Evolutionary conservation across 2,329 filamentous ascomycete genomes (phyloP), one percentile per base, ranked within the genome.

Genomic region (Mariannaea elegans): DNA sequence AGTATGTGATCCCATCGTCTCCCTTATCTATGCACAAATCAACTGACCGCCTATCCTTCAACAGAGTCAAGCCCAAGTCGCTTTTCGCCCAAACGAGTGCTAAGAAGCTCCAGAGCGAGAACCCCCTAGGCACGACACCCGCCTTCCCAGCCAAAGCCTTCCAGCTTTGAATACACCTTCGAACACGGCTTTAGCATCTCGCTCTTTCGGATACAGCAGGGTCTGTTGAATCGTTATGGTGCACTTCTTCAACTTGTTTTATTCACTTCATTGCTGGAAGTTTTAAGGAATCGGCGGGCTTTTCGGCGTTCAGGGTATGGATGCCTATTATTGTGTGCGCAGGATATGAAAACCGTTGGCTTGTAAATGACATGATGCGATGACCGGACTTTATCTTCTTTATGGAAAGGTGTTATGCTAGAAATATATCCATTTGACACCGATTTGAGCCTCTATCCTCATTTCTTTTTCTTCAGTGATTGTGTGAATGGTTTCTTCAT

Each of bases 41-140:
- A 9, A 6, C 24, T 27, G 24, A 6, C 24, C 9, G 24, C 24
- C 18, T 6, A 4, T 7, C 19, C 21, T 24, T 45, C 23, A 44
- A 39, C 69, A 89, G 87, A 71, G 82, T 81, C 73, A 90, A 89
- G 80, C 87, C 87, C 59, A 88, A 87, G 76, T 90, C 87, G 3
- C 83, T 90, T 68, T 90, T 90, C 73, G 87, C 87, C 59, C 86
- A 87, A 73, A 82, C 86, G 45, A 88, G 86, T 48, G 80, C 80
- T 78, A 89, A 88, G 83, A 88, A 85, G 73, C 79, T 87, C 73
- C 77, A 78, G 54, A 77, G 80, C 73, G 79, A 80, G 62, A 78
- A 78, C 64, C 72, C 82, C 57, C 69, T 76, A 32, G 75, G 76
- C 46, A 74, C 76, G 56, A 73, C 70, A 54, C 71, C 74, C 34